Evolutionary conservation across 2,329 filamentous ascomycete species (phyloP), one percentile per base, ranked within the genome.

Genomic region (Epichloe amarillans): DNA sequence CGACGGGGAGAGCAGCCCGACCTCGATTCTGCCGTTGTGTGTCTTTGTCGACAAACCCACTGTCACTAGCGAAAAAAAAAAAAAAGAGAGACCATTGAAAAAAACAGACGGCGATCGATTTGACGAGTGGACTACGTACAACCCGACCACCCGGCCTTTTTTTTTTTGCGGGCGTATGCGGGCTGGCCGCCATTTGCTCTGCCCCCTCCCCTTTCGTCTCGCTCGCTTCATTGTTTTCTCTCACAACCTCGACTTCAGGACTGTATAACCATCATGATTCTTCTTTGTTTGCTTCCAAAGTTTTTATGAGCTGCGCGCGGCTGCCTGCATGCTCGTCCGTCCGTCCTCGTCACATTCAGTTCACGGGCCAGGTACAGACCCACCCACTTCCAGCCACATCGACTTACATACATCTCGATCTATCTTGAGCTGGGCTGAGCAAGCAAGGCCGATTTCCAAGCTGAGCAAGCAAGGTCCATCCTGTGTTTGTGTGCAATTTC

Each of bases 371-470:
- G 23, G 40, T 40, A 44, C 26, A 36, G 46, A 51, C 46, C 50
- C 50, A 51, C 46, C 50, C 50, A 52, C 50, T 39, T 39, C 42
- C 42, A 49, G 50, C 50, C 42, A 43, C 50, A 44, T 52, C 41
- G 43, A 52, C 47, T 46, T 52, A 38, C 10, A 30, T 30, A 11
- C 30, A 30, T 30, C 30, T 30, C 30, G 8, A 30, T 30, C 30
- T 30, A 30, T 10, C 30, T 30, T 30, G 30, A 10, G 39, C 44
- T 44, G 33, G 38, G 45, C 45, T 38, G 38, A 44, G 38, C 33
- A 35, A 36, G 35, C 45, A 45, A 41, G 51, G 46, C 47, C 41
- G 38, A 38, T 41, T 17, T 26, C 37, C 39, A 38, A 30, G 17
- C 43, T 42, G 49, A 44, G 30, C 37, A 36, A 33, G 5, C 26